Evolutionary conservation across 2,329 filamentous ascomycete species (phyloP), one percentile per base, ranked within the genome.

Genomic region (Paraphaeosphaeria sporulosa): DNA sequence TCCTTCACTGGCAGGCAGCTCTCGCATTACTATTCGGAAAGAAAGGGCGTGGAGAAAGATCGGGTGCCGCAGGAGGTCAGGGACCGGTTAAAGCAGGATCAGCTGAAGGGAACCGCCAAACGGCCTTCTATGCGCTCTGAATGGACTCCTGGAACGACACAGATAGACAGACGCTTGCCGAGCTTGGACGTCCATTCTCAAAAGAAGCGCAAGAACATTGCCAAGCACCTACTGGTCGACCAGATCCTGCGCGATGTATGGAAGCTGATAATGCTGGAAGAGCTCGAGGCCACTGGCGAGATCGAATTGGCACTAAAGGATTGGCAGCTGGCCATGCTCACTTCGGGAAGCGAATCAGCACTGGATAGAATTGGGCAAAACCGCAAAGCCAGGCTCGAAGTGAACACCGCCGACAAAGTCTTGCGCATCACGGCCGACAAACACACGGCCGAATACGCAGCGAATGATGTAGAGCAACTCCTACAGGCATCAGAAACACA

Each of bases 371-470:
- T 79, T 21, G 66, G 70, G 23, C 51, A 51, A n/a, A 50, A 55
- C 23, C 67, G 76, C 15, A 72, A 66, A 34, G 74, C 67, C 25
- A 78, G 67, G 34, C 54, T 77, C 10, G 71, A 79, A 40, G 60
- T 74, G 17, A 64, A 70, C 38, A 55, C 60, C 36, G 56, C 61
- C 3, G 64, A 73, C 38, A 65, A 64, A 38, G 62, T 76, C 19
- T 54, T 79, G 12, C 73, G 76, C 21, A 76, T 79, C 34, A 79
- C 72, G 8, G 76, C 75, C 32, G 71, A 76, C 56, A 77, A 76
- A 49, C 73, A 57, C 48, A 75, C 67, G 25, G 73, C 75, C 15
- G 74, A 77, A 47, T 76, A 77, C 50, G 71, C 72, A 7, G 74
- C 75, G 3, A 66, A 74, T 44, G 76, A 79, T 53, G 61, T 79